phyloP scores from a whole-genome alignment of 1,284 basidiomycete species.

The Pterulicium gracile region DNA sequence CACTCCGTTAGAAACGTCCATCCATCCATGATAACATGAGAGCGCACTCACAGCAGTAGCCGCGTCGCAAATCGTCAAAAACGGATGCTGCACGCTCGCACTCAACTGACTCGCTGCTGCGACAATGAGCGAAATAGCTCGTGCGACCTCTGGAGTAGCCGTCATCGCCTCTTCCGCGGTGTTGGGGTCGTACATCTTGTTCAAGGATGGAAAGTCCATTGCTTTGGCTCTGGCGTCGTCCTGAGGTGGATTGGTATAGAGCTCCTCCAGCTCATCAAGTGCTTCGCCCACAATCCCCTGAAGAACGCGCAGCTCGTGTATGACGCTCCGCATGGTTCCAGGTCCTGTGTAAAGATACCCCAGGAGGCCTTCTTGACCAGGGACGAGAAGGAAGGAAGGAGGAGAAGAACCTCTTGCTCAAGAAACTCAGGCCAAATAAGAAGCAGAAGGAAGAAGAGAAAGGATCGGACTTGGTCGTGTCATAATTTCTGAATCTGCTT shows the following conservation, averaged over 20 bases:
- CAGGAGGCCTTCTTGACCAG: too few species aligned
- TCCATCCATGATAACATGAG: slow-evolving; percentile 3
- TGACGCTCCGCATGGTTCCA: not conserved
- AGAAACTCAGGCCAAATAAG: too few species aligned
- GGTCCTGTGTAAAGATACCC: too few species aligned
- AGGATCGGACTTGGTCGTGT: too few species aligned
- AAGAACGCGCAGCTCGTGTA: not conserved
- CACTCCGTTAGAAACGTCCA: slow-evolving; percentile 4
- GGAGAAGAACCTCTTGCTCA: too few species aligned
- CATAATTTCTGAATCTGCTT: too few species aligned
- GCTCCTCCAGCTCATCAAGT: not conserved
- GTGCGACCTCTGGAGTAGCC: slow-evolving; percentile 42
- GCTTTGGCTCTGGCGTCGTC: too few species aligned
- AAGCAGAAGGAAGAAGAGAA: too few species aligned
- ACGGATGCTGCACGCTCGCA: slow-evolving; percentile 52
- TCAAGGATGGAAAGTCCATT: slow-evolving; percentile 56
- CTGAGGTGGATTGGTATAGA: too few species aligned
- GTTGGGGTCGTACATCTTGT: slow-evolving; percentile 32
- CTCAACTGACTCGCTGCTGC: slow-evolving; percentile 57
- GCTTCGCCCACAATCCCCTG: not conserved
- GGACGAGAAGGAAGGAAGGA: too few species aligned
- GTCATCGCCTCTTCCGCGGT: slow-evolving; percentile 42
- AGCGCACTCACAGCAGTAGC: slow-evolving; percentile 43
- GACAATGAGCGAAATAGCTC: slow-evolving; percentile 50
- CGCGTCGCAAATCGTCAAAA: slow-evolving; percentile 56